Evolutionary conservation across 345 rosid genomes (phyloP), one percentile per base, ranked within the genome.

Genomic region (Cardiospermum halicacabum): DNA sequence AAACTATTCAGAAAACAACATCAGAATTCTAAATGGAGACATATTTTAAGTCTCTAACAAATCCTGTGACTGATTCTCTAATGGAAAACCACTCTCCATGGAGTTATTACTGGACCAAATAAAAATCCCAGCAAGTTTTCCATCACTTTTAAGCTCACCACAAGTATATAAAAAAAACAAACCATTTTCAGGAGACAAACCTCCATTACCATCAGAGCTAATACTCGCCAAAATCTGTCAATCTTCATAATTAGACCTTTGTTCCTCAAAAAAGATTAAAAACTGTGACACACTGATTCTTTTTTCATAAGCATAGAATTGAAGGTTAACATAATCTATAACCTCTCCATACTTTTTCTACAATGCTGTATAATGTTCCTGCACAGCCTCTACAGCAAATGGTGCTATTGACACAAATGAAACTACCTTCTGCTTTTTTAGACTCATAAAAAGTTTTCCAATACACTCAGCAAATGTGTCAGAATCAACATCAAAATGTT

Each of bases 301-400:
- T 26, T 70, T 74, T 1, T 62, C 71, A 53, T 79, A 83, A 34
- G 88, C 80, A 25, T 85, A 83, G 67, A 83, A 85, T 62, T 81
- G 86, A 56, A 85, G 81, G 75, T 85, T 81, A 11, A 79, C 80
- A 21, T 81, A 81, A 77, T 81, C 86, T 18, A 85, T 83, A 5
- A 85, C 77, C 55, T 83, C 80, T 7, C 82, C 81, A 25, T 77
- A 81, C 31, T 73, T 80, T 54, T 58, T 76, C 91, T 81, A 83
- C 45, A 85, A 56, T 54, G 88, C 74, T 55, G 79, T 26, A 75
- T 81, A 80, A 74, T 81, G 55, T 19, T 78, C 62, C 54, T 81
- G 84, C 65, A 81, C 81, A 1, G 73, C 25, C 58, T 22, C 67
- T 60, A 67, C 2, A 1, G 77, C 79, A 19, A 57, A 85, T 3